Base-by-base conservation (phyloP, 1,139 yeast genomes). In the Saccharomycopsis hybrid region DNA sequence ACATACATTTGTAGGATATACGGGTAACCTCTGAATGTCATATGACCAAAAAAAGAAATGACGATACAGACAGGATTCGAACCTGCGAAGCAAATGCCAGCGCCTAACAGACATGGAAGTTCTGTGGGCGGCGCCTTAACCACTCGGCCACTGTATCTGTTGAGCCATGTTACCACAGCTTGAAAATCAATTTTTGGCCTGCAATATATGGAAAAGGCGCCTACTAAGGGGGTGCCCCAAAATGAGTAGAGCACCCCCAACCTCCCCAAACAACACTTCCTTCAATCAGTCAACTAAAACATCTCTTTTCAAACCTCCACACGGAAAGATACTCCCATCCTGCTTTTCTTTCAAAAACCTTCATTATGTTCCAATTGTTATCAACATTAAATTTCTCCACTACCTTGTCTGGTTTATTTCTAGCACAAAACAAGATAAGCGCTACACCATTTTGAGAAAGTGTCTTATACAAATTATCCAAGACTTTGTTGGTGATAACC, bases 271-370 rank as follows among this genome's bases (percentile, higher is more conserved):
- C n/a, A 4, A 13, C 32, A n/a, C n/a, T 8, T 41, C 43, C 24
- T n/a, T 41, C 18, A 11, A 3, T 11, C 32, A 8, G n/a, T 41
- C 43, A n/a, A 18, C 18, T 18, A 18, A 18, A 18, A 18, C 18
- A 18, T 18, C 18, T 29, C 36, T 36, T 49, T 36, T 49, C 29
- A 28, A 31, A 46, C 35, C 76, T 71, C 62, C 82, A 73, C 11
- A 92, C 83, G 54, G 87, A 77, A 38, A 92, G 69, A n/a, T 85
- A 92, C 65, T 92, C 98, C 96, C 97, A 88, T 0, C 97, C 97
- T 0, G 97, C 96, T 59, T 85, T 86, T 50, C 96, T 71, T 48
- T 73, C 71, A 5, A 79, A 72, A 1, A 85, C 69, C 27, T 66
- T 57, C 4, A 70, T 69, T 0, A 76, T 79, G 0, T 51, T 51